Evolutionary conservation across 2,329 filamentous ascomycete genomes (phyloP).

Genomic region (Phyllosticta citriasiana): DNA sequence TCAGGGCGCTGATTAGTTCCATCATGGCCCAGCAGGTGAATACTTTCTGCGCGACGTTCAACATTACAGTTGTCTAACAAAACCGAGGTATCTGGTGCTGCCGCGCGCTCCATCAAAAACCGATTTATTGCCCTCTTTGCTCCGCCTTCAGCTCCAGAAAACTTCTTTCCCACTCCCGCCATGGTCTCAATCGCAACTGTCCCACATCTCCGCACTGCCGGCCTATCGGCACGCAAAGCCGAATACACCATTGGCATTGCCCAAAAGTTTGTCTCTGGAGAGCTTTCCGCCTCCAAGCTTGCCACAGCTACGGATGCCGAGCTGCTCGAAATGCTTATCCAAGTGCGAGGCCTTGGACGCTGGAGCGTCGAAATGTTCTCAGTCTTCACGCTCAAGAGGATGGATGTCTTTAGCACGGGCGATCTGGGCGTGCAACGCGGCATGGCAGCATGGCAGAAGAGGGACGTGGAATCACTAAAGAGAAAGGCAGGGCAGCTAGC

Average conservation of each 20-base stretch:
- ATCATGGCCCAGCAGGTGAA: slow-evolving; percentile 81
- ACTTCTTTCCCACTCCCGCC: slow-evolving; percentile 62
- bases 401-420: slow-evolving; percentile 87
- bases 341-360: slow-evolving; percentile 73
- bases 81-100: slow-evolving; percentile 69
- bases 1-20: slow-evolving; percentile 68
- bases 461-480: slow-evolving; percentile 77
- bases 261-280: slow-evolving; percentile 65
- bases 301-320: slow-evolving; percentile 75
- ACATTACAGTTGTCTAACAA: not conserved
- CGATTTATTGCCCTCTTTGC: slow-evolving; percentile 72
- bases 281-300: slow-evolving; percentile 66
- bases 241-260: slow-evolving; percentile 87
- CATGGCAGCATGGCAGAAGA: slow-evolving; percentile 79
- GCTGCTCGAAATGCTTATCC: slow-evolving; percentile 68
- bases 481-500: slow-evolving; percentile 51
- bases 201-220: slow-evolving; percentile 65
- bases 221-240: slow-evolving; percentile 86
- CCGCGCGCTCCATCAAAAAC: slow-evolving; percentile 77
- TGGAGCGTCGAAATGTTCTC: slow-evolving; percentile 99
- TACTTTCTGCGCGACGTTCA: not conserved
- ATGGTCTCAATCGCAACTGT: slow-evolving; percentile 58
- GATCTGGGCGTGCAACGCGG: slow-evolving; percentile 91
- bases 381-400: slow-evolving; percentile 84
- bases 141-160: slow-evolving; percentile 14